Evolutionary conservation across 2,329 filamentous ascomycete species (phyloP).

Genomic region (Talaromyces atroroseus): DNA sequence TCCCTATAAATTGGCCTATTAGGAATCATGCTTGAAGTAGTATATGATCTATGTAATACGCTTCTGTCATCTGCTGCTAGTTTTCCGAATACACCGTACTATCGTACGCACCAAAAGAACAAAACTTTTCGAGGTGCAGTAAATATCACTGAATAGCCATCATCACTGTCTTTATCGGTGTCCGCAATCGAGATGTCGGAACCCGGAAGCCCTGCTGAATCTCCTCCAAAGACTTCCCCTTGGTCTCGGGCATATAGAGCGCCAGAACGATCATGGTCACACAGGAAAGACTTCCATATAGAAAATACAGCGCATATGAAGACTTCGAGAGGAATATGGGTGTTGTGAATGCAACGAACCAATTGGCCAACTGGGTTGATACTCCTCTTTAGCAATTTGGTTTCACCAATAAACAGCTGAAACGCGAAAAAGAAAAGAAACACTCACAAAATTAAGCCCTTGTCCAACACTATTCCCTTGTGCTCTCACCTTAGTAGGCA

Average conservation of each 20-base stretch:
- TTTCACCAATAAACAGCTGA: not conserved
- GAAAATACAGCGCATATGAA: constrained; percentile 42
- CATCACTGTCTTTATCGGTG: no score
- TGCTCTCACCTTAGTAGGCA: constrained; percentile 50
- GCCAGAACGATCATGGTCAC: constrained; percentile 35
- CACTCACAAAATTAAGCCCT: constrained; percentile 45
- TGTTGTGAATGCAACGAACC: constrained; percentile 41
- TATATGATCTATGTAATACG: no score
- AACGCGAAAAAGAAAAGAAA: not conserved
- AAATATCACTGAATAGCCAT: no score
- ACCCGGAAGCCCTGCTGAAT: no score
- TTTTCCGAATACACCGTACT: no score
- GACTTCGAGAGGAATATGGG: constrained; percentile 40
- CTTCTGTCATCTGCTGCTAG: no score
- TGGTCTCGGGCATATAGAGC: constrained; percentile 48
- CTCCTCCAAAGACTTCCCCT: constrained; percentile 42
- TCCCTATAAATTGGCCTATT: no score
- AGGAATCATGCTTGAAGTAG: no score
- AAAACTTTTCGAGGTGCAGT: no score
- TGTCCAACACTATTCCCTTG: constrained; percentile 50
- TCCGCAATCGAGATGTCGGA: no score
- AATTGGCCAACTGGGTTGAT: constrained; percentile 25
- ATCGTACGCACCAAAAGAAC: no score
- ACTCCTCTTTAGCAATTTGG: not conserved
- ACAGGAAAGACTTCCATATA: constrained; percentile 39